Evolutionary conservation across 768 basidiomycete genomes (phyloP), one percentile per base, ranked within the genome.

Genomic region (Mycena rebaudengoi): DNA sequence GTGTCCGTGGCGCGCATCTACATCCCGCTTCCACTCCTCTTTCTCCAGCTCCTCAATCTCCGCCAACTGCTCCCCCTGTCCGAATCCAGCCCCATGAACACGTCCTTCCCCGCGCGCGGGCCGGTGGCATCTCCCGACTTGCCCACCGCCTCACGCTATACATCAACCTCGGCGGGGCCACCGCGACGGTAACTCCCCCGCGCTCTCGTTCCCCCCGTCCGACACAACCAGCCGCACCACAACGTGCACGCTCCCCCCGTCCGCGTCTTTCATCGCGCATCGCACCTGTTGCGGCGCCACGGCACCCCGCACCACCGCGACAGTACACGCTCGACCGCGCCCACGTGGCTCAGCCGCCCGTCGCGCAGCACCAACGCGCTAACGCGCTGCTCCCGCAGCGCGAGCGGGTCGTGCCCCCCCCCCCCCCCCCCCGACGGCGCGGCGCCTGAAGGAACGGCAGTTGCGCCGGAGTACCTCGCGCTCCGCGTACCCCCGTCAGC

Each of bases 381-480:
- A 29, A 67, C 45, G 52, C 58, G 57, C 37, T 58, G 64, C 4
- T 62, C 62, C 43, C 57, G 66, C 14, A 67, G 66, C 11, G 43
- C 25, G 29, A 41, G 51, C 26, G 61, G 66, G 4, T 64, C 62
- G 21, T 48, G 60, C 10, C 62, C 66, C 18, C 80, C 12, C 83
- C 83, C 28, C 75, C 2, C n/a, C 29, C 21, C 23, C 33, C 16
- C 20, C 18, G 4, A 41, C 18, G 1, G 61, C 56, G 16, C 97
- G 97, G 0, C 89, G 85, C 80, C 96, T 95, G 26, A 96, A 79
- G 76, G 94, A 96, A 26, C 93, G 90, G 72, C 98, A 99, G 78
- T 98, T 99, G 39, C 90, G 82, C 13, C 96, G 95, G 13, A 98
- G 72, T 60, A 98, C 86, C 72, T 98, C 95, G 43, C 79, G 72